phyloP scores from a whole-genome alignment of 257 asterid species.

The Parsonsia alboflavescens region DNA sequence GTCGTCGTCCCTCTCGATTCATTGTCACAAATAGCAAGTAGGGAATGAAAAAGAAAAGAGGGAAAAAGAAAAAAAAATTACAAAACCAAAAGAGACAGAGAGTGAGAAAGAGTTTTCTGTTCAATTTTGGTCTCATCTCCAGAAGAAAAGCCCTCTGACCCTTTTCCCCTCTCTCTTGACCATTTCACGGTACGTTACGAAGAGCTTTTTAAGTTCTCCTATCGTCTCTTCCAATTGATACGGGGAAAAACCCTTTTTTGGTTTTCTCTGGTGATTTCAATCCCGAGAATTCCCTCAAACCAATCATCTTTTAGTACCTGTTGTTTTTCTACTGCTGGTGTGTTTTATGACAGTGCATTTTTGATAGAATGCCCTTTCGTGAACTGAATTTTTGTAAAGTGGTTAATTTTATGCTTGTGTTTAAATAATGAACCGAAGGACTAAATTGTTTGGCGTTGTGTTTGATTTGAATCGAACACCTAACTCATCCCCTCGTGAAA shows the following conservation, averaged over 20 bases:
- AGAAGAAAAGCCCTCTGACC: conserved; percentile 16
- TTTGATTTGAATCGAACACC: conserved; percentile 81
- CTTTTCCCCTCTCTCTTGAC: neutral
- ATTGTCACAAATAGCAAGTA: neutral
- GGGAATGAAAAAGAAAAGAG: neutral
- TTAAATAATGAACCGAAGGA: conserved; percentile 17
- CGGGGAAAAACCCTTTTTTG: neutral
- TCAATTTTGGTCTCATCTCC: neutral
- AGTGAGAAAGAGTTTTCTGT: neutral
- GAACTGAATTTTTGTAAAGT: neutral
- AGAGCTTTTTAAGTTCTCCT: neutral
- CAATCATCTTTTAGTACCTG: neutral
- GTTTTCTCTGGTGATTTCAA: neutral
- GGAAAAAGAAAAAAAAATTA: neutral
- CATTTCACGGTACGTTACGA: conserved; percentile 10
- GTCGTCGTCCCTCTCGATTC: neutral
- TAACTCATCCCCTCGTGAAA: conserved; percentile 56
- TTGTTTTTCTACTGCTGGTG: neutral
- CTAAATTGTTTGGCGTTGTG: conserved; percentile 36
- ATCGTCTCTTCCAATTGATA: neutral
- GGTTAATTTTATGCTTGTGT: neutral
- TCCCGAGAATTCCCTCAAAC: neutral
- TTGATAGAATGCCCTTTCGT: conserved; percentile 2
- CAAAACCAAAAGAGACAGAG: neutral
- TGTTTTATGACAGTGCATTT: neutral